Percentiles rank a stretch among this genome's conserved stretches.
Evolutionary conservation across 139 green algal species (phyloP).

Genomic region (Chlorokybus atmophyticus): DNA sequence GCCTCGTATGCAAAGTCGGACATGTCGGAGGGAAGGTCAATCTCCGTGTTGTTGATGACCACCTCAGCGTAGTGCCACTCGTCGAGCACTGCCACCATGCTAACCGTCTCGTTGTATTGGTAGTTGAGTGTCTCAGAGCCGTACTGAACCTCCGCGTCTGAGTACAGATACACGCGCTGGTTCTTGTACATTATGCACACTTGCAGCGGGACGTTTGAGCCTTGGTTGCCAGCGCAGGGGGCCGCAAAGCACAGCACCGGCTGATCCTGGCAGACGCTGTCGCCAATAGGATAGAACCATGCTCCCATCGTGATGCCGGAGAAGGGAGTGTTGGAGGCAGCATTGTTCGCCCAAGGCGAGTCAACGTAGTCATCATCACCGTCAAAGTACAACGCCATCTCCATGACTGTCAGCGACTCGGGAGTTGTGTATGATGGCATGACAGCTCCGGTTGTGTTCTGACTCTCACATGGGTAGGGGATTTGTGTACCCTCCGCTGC

Average conservation of each 20-base stretch:
- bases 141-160: not conserved
- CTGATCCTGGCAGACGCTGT: not conserved
- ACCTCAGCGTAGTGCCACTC: conserved; percentile 27
- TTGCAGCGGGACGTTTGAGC: not conserved
- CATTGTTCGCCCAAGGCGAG: not conserved
- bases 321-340: not conserved
- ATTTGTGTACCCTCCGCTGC: too few species aligned
- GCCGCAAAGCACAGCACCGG: conserved; percentile 15
- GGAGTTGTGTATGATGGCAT: not conserved
- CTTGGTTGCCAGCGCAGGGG: conserved; percentile 5
- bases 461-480: not conserved
- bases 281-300: conserved; percentile 18
- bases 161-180: conserved; percentile 6
- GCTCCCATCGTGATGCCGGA: conserved; percentile 18
- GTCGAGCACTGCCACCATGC: not conserved
- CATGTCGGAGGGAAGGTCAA: too few species aligned
- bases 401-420: not conserved
- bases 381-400: conserved; percentile 14
- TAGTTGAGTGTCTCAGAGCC: too few species aligned
- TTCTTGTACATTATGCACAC: conserved; percentile 5
- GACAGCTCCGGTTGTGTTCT: not conserved
- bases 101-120: not conserved
- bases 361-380: conserved; percentile 12
- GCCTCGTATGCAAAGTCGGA: conserved; percentile 5
- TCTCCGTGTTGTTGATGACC: too few species aligned